A percentile compares a stretch with the other conserved stretches of the same genome.
phyloP scores from a whole-genome alignment of 2,329 filamentous ascomycete genomes.

The Neurospora sp. region DNA sequence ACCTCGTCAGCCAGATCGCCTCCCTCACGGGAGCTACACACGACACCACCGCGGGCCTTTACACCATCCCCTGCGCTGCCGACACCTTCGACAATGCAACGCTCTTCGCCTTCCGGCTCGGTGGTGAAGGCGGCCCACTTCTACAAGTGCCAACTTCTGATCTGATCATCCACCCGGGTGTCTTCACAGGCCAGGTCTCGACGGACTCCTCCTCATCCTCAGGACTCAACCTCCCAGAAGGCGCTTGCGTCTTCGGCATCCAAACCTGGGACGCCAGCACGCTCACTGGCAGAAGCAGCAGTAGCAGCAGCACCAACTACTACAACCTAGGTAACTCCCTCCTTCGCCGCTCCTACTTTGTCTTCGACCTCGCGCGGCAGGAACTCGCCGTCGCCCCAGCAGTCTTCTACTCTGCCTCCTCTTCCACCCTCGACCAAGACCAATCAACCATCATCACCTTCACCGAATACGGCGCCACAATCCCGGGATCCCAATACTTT shows the following conservation, averaged over 20 bases:
- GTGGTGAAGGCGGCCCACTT: conserved; percentile 18
- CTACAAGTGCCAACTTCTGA: conserved; percentile 19
- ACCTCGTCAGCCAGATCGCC: conserved; percentile 19
- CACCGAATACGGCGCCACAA: neutral
- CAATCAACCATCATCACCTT: neutral
- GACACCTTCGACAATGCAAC: conserved; percentile 8
- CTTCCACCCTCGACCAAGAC: neutral
- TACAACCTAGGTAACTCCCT: conserved; percentile 18
- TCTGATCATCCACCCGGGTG: conserved; percentile 17
- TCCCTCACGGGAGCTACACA: conserved; percentile 19
- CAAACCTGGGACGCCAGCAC: conserved; percentile 15
- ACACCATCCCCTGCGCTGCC: conserved; percentile 20
- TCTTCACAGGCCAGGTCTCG: neutral
- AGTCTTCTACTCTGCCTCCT: neutral
- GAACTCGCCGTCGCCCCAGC: conserved; percentile 22
- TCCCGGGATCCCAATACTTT: neutral
- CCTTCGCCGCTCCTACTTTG: conserved; percentile 23
- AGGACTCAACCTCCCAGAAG: neutral
- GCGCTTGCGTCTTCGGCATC: conserved; percentile 22
- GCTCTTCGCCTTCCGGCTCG: conserved; percentile 19
- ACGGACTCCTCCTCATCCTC: neutral
- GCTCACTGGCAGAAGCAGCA: no score
- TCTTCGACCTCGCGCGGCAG: conserved; percentile 24
- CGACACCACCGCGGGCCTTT: conserved; percentile 3
- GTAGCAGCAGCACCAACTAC: neutral